Percentiles rank a stretch among this genome's conserved stretches.
These are phyloP conservation scores for Plenodomus lindquistii DNA, from an alignment of 2,329 filamentous ascomycete species.

Conservation along the genomic window DNA sequence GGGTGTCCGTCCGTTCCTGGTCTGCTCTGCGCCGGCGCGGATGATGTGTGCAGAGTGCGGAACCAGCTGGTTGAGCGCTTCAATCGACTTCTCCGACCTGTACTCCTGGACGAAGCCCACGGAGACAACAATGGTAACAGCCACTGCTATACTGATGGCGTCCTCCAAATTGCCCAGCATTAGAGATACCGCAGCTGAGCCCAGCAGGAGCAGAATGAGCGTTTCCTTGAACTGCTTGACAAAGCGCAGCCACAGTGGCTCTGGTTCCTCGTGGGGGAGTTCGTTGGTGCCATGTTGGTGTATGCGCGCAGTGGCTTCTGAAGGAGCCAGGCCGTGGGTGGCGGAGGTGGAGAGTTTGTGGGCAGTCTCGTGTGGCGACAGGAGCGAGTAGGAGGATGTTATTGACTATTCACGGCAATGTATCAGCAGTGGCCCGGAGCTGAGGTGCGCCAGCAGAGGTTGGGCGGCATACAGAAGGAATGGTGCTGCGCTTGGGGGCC, in stretches of 20 bases:
- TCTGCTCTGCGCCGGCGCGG: slow-evolving; percentile 51
- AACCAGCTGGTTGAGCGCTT: slow-evolving; percentile 89
- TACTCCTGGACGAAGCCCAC: slow-evolving; percentile 98
- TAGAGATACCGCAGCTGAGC: slow-evolving; percentile 84
- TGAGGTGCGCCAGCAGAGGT: background rate
- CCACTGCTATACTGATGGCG: slow-evolving; percentile 91
- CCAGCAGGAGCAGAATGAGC: slow-evolving; percentile 86
- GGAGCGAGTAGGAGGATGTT: slow-evolving; percentile 60
- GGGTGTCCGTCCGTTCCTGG: slow-evolving; percentile 18
- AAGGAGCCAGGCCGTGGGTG: slow-evolving; percentile 75
- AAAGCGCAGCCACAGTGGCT: slow-evolving; percentile 94
- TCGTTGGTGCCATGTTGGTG: slow-evolving; percentile 88
- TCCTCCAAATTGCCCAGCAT: slow-evolving; percentile 93
- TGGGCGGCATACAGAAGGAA: slow-evolving; percentile 32
- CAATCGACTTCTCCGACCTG: slow-evolving; percentile 93
- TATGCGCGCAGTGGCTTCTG: slow-evolving; percentile 79
- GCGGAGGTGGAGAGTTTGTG: slow-evolving; percentile 80
- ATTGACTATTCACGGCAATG: slow-evolving; percentile 37
- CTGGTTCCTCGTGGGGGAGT: slow-evolving; percentile 88
- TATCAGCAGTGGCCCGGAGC: slow-evolving; percentile 16
- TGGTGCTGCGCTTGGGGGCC: slow-evolving; percentile 30
- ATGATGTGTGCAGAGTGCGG: slow-evolving; percentile 97
- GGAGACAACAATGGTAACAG: slow-evolving; percentile 93
- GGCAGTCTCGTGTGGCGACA: slow-evolving; percentile 79
- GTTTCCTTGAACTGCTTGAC: slow-evolving; percentile 97